phyloP scores from a whole-genome alignment of 2,329 filamentous ascomycete species.

The Pseudophaeomoniella oleicola region DNA sequence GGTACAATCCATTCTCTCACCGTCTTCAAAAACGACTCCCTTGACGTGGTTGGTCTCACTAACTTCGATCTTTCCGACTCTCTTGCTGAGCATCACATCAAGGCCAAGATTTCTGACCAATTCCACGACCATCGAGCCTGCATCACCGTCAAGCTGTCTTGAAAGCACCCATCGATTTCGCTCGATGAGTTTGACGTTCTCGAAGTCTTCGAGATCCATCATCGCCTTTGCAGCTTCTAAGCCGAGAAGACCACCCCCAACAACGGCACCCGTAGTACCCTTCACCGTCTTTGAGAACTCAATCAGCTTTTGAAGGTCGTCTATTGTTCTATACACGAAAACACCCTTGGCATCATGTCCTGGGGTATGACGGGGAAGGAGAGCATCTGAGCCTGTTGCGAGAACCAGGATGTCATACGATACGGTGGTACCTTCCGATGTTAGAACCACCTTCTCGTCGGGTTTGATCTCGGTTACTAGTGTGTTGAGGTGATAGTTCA shows the following conservation, averaged over 20 bases:
- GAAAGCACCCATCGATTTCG: constrained; percentile 71
- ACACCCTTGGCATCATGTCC: constrained; percentile 69
- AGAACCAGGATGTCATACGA: constrained; percentile 70
- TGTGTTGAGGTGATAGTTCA: constrained; percentile 65
- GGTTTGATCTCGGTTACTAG: constrained; percentile 54
- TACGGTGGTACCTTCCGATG: constrained; percentile 53
- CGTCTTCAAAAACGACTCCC: constrained; percentile 69
- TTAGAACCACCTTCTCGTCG: constrained; percentile 50
- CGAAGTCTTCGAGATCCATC: constrained; percentile 67
- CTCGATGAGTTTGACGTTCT: constrained; percentile 65
- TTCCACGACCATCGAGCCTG: constrained; percentile 66
- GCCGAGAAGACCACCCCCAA: constrained; percentile 72
- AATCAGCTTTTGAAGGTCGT: constrained; percentile 66
- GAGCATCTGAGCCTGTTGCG: constrained; percentile 73
- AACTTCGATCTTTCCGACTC: constrained; percentile 57
- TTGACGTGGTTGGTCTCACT: constrained; percentile 53
- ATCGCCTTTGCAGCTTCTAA: constrained; percentile 85
- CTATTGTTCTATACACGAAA: constrained; percentile 79
- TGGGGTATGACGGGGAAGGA: constrained; percentile 57
- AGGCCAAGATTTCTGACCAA: constrained; percentile 66
- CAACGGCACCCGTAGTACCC: constrained; percentile 57
- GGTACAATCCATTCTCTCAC: constrained; percentile 59
- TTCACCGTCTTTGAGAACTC: constrained; percentile 52
- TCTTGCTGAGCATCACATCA: constrained; percentile 63
- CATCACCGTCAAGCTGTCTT: constrained; percentile 68